Evolutionary conservation across 1,139 yeast species (phyloP), one percentile per base, ranked within the genome.

Genomic region (Lodderomyces metapsilosis): DNA sequence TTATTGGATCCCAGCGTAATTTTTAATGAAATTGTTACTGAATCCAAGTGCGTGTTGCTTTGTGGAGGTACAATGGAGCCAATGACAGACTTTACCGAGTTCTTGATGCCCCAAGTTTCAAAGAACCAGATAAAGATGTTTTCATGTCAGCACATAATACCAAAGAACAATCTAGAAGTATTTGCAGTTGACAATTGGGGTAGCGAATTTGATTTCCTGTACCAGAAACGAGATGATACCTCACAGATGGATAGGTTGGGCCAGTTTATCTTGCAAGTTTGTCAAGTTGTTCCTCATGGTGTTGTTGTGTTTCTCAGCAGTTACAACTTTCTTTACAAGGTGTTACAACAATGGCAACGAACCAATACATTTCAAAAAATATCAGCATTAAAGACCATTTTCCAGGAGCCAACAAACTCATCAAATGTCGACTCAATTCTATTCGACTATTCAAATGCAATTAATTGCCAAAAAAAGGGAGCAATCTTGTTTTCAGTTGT

Each of bases 21-120:
- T 2, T 88, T 91, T 56, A 71, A 72, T 45, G 83, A 81, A 10
- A 69, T 91, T 2, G 78, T 88, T 0, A 78, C 79, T 5, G 76
- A 81, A 25, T 76, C 91, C 0, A 76, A 74, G 49, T 84, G 94
- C 57, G 84, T 91, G 0, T 68, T 91, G 3, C 60, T 91, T 5
- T 95, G 96, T 9, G 98, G 98, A 28, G 98, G 98, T 13, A 91
- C 98, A 0, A 89, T 91, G 97, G 95, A 88, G 56, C 98, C 98
- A 0, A 71, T 83, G 44, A 59, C 71, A 12, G 97, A 91, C 50
- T 86, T 84, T 54, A 62, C 74, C 8, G 71, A 78, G 22, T 78
- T 75, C 48, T 64, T 91, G 31, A 80, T 89, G 41, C 96, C 96
- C 0, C 74, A 76, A 37, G 53, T 72, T 2, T 50, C 66, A 0